These are phyloP conservation scores for Linnemannia zychae DNA, from an alignment of 192 early-diverging fungal genomes.

Conservation along the genomic window DNA sequence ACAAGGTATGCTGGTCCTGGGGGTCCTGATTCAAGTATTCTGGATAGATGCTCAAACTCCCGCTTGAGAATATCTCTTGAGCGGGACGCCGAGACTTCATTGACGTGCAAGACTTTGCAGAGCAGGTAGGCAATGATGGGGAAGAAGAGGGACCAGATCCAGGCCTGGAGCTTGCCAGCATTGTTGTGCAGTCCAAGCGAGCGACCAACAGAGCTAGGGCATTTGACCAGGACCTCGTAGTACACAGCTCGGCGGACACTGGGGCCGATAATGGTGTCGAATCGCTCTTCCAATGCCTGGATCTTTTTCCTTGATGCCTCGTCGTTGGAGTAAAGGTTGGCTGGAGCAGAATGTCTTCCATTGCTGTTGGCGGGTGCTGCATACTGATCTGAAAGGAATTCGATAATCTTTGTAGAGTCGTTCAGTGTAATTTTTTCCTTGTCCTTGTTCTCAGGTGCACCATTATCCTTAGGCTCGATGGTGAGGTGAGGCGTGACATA, in stretches of 20 bases:
- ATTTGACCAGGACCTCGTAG: conserved; percentile 24
- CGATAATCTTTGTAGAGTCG: conserved; percentile 35
- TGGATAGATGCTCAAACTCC: conserved; percentile 50
- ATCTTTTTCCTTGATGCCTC: conserved; percentile 40
- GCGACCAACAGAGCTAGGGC: conserved; percentile 25
- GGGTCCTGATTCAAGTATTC: conserved; percentile 33
- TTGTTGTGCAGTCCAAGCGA: conserved; percentile 41
- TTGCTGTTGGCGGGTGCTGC: conserved; percentile 22
- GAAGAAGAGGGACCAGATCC: conserved; percentile 38
- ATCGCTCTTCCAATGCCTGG: conserved; percentile 43
- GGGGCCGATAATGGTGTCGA: conserved; percentile 37
- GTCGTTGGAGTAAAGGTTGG: conserved; percentile 40
- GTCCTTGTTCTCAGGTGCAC: background rate
- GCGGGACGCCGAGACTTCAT: conserved; percentile 18
- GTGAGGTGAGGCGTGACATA: conserved; percentile 30
- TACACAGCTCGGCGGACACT: conserved; percentile 31
- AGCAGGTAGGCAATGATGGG: conserved; percentile 16
- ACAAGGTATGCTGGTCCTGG: conserved; percentile 35
- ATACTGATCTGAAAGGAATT: conserved; percentile 40
- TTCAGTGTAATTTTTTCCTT: conserved; percentile 19
- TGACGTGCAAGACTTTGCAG: conserved; percentile 18
- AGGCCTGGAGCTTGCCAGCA: conserved; percentile 30
- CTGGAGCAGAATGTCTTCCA: background rate
- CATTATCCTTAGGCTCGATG: background rate
- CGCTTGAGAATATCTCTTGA: conserved; percentile 44